Conservation (phyloP, 495 filamentous ascomycete species). For the Aspergillus avenaceus region DNA sequence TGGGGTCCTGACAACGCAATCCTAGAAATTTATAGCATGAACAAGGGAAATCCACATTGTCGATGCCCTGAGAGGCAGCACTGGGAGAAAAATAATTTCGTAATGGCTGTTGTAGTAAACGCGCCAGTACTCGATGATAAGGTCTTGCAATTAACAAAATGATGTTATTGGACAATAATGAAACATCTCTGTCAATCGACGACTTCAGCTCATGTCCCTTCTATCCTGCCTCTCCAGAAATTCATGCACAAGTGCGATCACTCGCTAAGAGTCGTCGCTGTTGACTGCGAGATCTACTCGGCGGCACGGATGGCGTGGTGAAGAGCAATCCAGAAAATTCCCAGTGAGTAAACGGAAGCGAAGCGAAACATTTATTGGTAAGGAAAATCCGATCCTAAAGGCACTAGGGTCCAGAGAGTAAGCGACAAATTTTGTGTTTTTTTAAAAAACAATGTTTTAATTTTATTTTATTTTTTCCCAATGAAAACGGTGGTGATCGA, state of each 20-base stretch:
- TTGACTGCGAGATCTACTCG: neutral
- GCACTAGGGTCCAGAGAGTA: neutral
- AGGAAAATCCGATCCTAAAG: neutral
- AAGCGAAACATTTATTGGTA: neutral
- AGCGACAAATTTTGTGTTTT: neutral
- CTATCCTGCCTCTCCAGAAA: neutral
- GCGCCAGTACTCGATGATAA: neutral
- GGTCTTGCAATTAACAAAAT: neutral
- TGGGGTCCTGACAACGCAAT: neutral
- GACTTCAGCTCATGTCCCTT: neutral
- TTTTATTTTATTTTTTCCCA: too few relatives aligned
- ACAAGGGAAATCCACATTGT: neutral
- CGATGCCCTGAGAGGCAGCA: neutral
- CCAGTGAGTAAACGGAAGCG: neutral
- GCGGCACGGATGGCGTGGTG: neutral
- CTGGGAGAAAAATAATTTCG: neutral
- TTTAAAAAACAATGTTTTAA: too few relatives aligned
- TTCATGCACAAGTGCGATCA: neutral
- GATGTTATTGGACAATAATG: neutral
- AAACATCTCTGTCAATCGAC: neutral
- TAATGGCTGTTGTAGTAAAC: neutral
- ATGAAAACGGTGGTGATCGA: slow-evolving; percentile 1
- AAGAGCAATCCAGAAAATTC: neutral
- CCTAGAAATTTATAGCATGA: neutral
- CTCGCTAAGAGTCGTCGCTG: neutral